These are phyloP conservation scores for Ceratocystiopsis minuta DNA, from an alignment of 2,329 filamentous ascomycete species.

Conservation along the genomic window DNA sequence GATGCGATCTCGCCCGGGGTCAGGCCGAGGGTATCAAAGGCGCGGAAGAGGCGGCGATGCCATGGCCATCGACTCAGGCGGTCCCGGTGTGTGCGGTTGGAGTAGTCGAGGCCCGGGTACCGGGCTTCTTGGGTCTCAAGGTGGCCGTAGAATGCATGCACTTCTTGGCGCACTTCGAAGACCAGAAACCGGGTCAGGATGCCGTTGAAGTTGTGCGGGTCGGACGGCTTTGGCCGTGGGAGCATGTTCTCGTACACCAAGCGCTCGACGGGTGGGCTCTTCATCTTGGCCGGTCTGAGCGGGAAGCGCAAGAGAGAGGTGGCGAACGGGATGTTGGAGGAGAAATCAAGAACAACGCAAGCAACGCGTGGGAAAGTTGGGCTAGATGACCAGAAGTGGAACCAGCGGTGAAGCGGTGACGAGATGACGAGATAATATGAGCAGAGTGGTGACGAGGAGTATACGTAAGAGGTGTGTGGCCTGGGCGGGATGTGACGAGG, in stretches of 20 bases:
- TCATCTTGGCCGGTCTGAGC: slow-evolving; percentile 34
- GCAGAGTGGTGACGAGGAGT: background rate
- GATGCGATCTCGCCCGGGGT: slow-evolving; percentile 52
- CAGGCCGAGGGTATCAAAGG: slow-evolving; percentile 51
- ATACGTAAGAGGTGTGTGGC: too few relatives aligned
- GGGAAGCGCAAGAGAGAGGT: background rate
- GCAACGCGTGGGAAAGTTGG: too few relatives aligned
- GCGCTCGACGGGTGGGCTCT: slow-evolving; percentile 50
- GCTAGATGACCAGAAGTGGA: background rate
- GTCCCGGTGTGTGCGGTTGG: slow-evolving; percentile 51
- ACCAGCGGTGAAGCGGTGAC: background rate
- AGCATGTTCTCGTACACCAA: slow-evolving; percentile 61
- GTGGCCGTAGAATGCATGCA: slow-evolving; percentile 61
- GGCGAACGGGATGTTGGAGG: background rate
- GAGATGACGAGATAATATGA: too few relatives aligned
- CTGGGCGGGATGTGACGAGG: too few relatives aligned
- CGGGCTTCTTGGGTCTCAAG: slow-evolving; percentile 65
- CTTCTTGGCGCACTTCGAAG: slow-evolving; percentile 62
- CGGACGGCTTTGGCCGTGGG: slow-evolving; percentile 45
- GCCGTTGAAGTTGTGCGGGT: slow-evolving; percentile 53
- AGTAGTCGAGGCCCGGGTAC: slow-evolving; percentile 68
- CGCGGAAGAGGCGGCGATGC: slow-evolving; percentile 58
- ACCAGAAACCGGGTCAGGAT: slow-evolving; percentile 56
- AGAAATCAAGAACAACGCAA: background rate
- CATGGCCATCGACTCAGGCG: slow-evolving; percentile 62